phyloP scores from a whole-genome alignment of 352 stramenopile genomes.

The Phytophthora pseudosyringae region DNA sequence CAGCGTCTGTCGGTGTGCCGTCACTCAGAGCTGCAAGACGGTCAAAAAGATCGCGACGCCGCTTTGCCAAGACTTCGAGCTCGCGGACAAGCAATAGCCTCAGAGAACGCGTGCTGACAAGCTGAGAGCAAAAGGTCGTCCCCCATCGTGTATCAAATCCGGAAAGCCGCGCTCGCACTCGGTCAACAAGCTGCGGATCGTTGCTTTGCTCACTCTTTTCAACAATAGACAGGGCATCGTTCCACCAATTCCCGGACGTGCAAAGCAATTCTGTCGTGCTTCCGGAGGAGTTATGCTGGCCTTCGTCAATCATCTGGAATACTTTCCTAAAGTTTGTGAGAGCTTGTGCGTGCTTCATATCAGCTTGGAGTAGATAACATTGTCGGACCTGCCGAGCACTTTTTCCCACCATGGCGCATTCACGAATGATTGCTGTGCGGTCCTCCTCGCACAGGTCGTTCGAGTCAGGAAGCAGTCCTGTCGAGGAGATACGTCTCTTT shows the following conservation, averaged over 20 bases:
- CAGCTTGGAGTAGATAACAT: slow-evolving; percentile 58
- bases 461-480: slow-evolving; percentile 15
- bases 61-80: slow-evolving; percentile 48
- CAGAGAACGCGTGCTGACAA: slow-evolving; percentile 53
- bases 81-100: slow-evolving; percentile 61
- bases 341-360: slow-evolving; percentile 37
- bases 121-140: slow-evolving; percentile 47
- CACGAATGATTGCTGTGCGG: slow-evolving; percentile 31
- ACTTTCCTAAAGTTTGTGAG: slow-evolving; percentile 28
- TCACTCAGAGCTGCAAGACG: slow-evolving; percentile 55
- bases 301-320: slow-evolving; percentile 15
- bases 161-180: slow-evolving; percentile 52
- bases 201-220: slow-evolving; percentile 29
- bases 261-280: slow-evolving; percentile 40
- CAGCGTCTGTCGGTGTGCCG: slow-evolving; percentile 38
- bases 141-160: slow-evolving; percentile 58
- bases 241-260: slow-evolving; percentile 54
- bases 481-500: slow-evolving; percentile 29
- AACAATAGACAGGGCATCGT: slow-evolving; percentile 44
- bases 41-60: slow-evolving; percentile 36
- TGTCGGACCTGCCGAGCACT: slow-evolving; percentile 41
- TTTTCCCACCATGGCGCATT: slow-evolving; percentile 46
- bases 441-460: not conserved
- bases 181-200: slow-evolving; percentile 41
- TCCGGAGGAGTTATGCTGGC: not conserved